Evolutionary conservation across 805 yeast genomes (phyloP), one percentile per base, ranked within the genome.

Genomic region (Myxozyma vanderwaltii): DNA sequence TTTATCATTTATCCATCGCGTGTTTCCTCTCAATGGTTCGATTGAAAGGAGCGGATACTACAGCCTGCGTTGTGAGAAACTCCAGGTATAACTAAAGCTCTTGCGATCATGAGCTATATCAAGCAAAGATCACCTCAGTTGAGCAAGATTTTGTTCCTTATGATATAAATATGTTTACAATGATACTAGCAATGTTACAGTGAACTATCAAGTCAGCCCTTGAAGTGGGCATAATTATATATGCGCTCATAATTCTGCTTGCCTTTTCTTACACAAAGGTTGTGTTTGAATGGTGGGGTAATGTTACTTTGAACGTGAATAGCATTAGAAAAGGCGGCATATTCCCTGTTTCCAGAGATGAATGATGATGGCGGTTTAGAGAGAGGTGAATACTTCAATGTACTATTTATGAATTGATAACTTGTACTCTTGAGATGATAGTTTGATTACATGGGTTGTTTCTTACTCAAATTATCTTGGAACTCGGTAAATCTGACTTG

Each of bases 281-380:
- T 13, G 66, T 66, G 1, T 63, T 72, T 2, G 51, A 58, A 8
- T 86, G 91, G 91, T 86, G 91, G 91, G 91, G 90, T 23, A 81
- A 79, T 58, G 69, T 69, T 50, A 68, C 56, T 31, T 10, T 45
- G 10, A 19, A n/a, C 7, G 56, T 56, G 12, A 58, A 56, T 23
- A 58, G 60, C 8, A 51, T 47, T 24, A 35, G 15, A 26, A 40
- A 24, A 21, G 57, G 39, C 17, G 40, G 62, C 8, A 6, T 56
- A 15, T 36, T 21, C 41, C 35, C 38, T 10, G 21, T 59, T 17
- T 54, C 63, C 3, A 50, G 27, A 10, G 51, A 13, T 13, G 63
- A 61, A 31, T 59, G 55, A 13, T 13, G 63, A 61, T 23, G 56
- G 55, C 44, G 63, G 63, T 15, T 39, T 50, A 23, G 26, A 40